Evolutionary conservation across 305 asterid genomes (phyloP).

Genomic region (Rubia peregrina): DNA sequence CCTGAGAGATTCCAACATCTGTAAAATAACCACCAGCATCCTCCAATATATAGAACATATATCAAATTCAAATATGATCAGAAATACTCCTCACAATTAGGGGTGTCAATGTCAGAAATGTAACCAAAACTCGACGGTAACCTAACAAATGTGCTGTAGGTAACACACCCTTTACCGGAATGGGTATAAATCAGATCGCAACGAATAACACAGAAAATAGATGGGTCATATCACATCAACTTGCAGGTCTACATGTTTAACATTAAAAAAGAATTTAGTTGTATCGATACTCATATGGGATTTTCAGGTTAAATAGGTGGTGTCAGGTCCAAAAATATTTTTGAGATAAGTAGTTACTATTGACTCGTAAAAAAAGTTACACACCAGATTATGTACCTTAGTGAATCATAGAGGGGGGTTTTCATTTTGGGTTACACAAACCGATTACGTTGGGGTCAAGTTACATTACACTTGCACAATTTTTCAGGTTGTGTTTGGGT

Average conservation of each 20-base stretch:
- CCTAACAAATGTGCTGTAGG: not conserved
- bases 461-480: not conserved
- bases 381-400: not conserved
- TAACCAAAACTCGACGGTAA: not conserved
- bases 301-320: not conserved
- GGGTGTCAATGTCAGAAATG: not conserved
- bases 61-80: slow-evolving; percentile 6
- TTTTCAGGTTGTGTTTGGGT: slow-evolving; percentile 1
- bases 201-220: not conserved
- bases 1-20: slow-evolving; percentile 1
- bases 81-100: not conserved
- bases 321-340: not conserved
- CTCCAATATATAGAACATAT: not conserved
- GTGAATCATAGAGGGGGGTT: not conserved
- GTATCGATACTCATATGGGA: not conserved
- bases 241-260: not conserved
- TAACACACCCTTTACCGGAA: not conserved
- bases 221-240: not conserved
- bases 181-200: not conserved
- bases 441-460: not conserved
- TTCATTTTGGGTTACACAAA: not conserved
- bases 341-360: not conserved
- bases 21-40: not conserved
- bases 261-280: too few relatives aligned
- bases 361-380: not conserved